Conservation (phyloP, 495 filamentous ascomycete genomes). For the Cladorrhinum samala region DNA sequence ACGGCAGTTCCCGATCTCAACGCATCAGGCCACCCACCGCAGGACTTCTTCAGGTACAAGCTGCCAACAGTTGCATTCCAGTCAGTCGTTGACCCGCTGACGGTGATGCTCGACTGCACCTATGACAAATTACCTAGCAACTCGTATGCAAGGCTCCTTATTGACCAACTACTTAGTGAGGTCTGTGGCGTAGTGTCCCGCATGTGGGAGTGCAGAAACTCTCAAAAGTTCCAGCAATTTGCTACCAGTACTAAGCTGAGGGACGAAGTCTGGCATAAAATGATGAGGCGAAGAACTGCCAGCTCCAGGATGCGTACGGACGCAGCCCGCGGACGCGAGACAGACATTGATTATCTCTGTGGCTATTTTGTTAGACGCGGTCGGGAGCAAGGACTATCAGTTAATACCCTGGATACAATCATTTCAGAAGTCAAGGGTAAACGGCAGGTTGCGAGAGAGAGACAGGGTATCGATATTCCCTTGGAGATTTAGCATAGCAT, state of each 20-base stretch:
- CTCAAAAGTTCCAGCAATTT: slow-evolving; percentile 52
- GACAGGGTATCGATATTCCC: slow-evolving; percentile 20
- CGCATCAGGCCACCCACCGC: slow-evolving; percentile 19
- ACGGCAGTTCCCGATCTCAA: slow-evolving; percentile 24
- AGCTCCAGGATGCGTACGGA: slow-evolving; percentile 61
- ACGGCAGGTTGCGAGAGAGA: slow-evolving; percentile 9
- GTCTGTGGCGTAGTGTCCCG: slow-evolving; percentile 31
- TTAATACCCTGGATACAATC: slow-evolving; percentile 51
- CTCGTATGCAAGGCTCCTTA: slow-evolving; percentile 52
- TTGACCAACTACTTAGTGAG: slow-evolving; percentile 58
- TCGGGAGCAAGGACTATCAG: slow-evolving; percentile 58
- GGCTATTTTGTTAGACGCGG: slow-evolving; percentile 71
- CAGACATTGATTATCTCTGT: slow-evolving; percentile 75
- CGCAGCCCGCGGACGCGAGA: slow-evolving; percentile 44
- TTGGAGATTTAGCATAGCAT: slow-evolving; percentile 10
- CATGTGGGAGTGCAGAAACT: slow-evolving; percentile 54
- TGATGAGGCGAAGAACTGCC: slow-evolving; percentile 45
- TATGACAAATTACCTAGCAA: slow-evolving; percentile 67
- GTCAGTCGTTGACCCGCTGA: slow-evolving; percentile 70
- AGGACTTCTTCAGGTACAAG: slow-evolving; percentile 37
- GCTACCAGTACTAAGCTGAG: slow-evolving; percentile 51
- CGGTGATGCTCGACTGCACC: slow-evolving; percentile 61
- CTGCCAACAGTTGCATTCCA: slow-evolving; percentile 71
- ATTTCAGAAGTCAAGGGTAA: slow-evolving; percentile 32
- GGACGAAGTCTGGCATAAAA: slow-evolving; percentile 23